phyloP scores from a whole-genome alignment of 2,329 filamentous ascomycete genomes.

The Leptosphaerulina australis region DNA sequence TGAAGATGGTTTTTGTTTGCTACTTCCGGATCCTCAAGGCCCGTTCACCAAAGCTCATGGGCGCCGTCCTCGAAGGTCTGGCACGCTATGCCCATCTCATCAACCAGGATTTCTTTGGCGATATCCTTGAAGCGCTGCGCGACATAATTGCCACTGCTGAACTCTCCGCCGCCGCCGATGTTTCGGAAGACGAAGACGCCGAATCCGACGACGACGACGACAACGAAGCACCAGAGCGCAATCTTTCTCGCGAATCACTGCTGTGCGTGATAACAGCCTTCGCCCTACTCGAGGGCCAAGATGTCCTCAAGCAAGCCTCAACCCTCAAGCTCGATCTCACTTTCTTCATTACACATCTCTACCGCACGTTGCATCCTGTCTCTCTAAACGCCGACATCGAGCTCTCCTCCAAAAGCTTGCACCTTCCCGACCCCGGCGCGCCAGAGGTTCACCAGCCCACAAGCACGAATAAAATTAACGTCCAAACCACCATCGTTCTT shows the following conservation, averaged over 20 bases:
- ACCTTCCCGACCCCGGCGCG: slow-evolving; percentile 69
- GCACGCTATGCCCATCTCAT: slow-evolving; percentile 95
- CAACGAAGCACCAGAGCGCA: slow-evolving; percentile 53
- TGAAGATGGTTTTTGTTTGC: slow-evolving; percentile 92
- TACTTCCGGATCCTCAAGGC: slow-evolving; percentile 95
- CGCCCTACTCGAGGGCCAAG: slow-evolving; percentile 92
- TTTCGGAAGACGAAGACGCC: slow-evolving; percentile 52
- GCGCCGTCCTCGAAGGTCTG: slow-evolving; percentile 92
- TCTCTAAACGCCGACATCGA: slow-evolving; percentile 86
- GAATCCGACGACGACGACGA: slow-evolving; percentile 58
- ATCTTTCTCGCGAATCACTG: slow-evolving; percentile 86
- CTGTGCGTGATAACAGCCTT: slow-evolving; percentile 97
- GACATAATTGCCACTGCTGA: slow-evolving; percentile 81
- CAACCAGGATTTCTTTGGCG: slow-evolving; percentile 98
- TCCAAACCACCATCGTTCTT: slow-evolving; percentile 92
- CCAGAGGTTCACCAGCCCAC: slow-evolving; percentile 48
- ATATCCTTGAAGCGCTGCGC: slow-evolving; percentile 90
- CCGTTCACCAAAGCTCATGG: slow-evolving; percentile 83
- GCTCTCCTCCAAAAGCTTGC: slow-evolving; percentile 73
- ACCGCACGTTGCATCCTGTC: slow-evolving; percentile 79
- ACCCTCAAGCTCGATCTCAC: slow-evolving; percentile 87
- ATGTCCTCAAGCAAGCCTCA: slow-evolving; percentile 81
- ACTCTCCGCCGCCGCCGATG: slow-evolving; percentile 54
- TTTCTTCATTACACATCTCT: slow-evolving; percentile 95
- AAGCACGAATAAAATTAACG: slow-evolving; percentile 77